Evolutionary conservation across 148 eudicot species (phyloP).

Genomic region (Rhododendron mucronatum): DNA sequence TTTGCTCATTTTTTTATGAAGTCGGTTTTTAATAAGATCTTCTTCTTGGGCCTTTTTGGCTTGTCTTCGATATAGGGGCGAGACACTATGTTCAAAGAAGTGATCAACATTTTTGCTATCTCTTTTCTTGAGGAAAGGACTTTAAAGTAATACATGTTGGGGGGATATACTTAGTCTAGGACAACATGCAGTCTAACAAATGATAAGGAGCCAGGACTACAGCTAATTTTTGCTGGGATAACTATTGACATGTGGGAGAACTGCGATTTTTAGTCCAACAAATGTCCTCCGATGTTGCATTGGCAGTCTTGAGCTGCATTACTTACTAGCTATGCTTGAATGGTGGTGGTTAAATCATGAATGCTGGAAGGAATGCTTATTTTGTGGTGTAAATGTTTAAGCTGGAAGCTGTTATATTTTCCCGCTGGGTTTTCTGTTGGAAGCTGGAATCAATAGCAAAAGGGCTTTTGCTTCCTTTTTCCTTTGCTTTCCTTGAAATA

Average conservation of each 20-base stretch:
- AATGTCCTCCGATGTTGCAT: background rate
- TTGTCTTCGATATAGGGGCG: background rate
- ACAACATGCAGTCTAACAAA: background rate
- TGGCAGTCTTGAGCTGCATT: background rate
- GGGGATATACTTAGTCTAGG: background rate
- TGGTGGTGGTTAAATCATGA: background rate
- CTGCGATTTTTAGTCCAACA: background rate
- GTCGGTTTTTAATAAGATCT: background rate
- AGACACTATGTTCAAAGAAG: background rate
- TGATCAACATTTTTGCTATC: background rate
- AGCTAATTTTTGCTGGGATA: background rate
- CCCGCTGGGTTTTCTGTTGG: background rate
- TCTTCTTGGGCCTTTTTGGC: background rate
- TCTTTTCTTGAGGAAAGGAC: background rate
- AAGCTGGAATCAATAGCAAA: background rate
- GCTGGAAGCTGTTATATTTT: background rate
- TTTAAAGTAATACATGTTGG: background rate
- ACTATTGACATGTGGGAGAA: background rate
- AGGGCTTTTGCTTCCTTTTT: background rate
- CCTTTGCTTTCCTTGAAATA: background rate
- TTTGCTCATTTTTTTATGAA: background rate
- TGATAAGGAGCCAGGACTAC: background rate
- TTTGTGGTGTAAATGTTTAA: background rate
- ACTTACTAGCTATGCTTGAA: background rate
- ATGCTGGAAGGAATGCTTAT: background rate